Percentiles rank a stretch among this genome's conserved stretches.
Evolutionary conservation across 768 basidiomycete genomes (phyloP).

Genomic region (Tephrocybe rancida): DNA sequence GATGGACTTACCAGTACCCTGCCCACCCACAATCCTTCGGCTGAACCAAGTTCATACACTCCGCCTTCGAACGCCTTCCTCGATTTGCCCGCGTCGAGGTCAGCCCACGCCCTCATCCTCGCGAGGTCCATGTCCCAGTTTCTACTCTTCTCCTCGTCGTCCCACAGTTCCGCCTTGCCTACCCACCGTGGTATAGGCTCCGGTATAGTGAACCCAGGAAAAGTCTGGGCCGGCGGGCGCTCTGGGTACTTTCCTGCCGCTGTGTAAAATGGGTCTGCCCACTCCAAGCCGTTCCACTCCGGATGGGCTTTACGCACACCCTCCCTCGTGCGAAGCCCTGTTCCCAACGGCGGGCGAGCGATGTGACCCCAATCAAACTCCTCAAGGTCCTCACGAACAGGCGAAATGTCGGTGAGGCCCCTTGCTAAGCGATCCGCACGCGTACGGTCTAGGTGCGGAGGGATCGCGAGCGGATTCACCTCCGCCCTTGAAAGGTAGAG

Average conservation of each 20-base stretch:
- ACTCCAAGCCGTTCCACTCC: constrained; percentile 3
- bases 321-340: constrained; percentile 1
- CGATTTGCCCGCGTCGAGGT: constrained; percentile 13
- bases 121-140: constrained; percentile 57
- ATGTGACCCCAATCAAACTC: constrained; percentile 52
- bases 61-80: constrained; percentile 15
- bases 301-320: neutral
- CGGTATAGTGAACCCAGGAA: neutral
- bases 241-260: neutral
- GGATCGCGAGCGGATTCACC: constrained; percentile 42
- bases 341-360: constrained; percentile 25
- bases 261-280: neutral
- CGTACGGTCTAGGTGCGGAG: constrained; percentile 35
- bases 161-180: constrained; percentile 13
- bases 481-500: constrained; percentile 65
- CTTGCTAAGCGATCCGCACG: constrained; percentile 24
- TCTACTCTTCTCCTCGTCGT: constrained; percentile 27
- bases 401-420: constrained; percentile 29
- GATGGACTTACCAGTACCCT: constrained; percentile 49
- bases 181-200: constrained; percentile 8
- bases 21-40: constrained; percentile 59
- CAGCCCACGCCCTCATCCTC: constrained; percentile 42
- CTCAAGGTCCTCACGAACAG: constrained; percentile 60
- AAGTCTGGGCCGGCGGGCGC: neutral
- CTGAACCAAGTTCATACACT: constrained; percentile 45